Conservation (phyloP, 345 rosid species). For the Eucalyptus microcorys region DNA sequence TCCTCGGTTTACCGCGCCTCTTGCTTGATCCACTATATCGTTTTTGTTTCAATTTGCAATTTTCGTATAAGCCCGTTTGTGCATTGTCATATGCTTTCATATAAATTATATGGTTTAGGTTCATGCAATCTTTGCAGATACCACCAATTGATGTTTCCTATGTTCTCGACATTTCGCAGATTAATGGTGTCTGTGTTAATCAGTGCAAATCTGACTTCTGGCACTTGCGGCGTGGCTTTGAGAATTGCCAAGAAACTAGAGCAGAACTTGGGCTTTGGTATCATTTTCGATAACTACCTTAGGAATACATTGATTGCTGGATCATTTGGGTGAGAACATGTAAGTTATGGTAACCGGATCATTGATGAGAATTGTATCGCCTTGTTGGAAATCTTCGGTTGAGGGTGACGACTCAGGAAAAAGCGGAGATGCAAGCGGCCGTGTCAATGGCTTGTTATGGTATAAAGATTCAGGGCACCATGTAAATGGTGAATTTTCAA, state of each 20-base stretch:
- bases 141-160: background rate
- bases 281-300: constrained; percentile 1
- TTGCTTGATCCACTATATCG: background rate
- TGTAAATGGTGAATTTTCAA: constrained; percentile 71
- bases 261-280: constrained; percentile 9
- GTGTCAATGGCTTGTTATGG: constrained; percentile 80
- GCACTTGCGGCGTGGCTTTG: constrained; percentile 30
- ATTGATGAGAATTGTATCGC: constrained; percentile 56
- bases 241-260: constrained; percentile 31
- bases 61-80: background rate
- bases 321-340: constrained; percentile 57
- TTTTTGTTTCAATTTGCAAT: background rate
- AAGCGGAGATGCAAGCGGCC: constrained; percentile 44
- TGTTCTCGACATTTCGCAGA: background rate
- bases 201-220: constrained; percentile 45
- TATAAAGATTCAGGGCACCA: constrained; percentile 70
- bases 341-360: constrained; percentile 73
- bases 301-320: constrained; percentile 45
- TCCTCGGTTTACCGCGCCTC: background rate
- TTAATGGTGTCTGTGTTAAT: constrained; percentile 43
- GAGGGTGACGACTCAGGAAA: constrained; percentile 60
- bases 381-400: constrained; percentile 81
- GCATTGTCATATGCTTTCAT: background rate
- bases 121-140: background rate
- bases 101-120: background rate